Base-by-base conservation (phyloP, 2,329 filamentous ascomycete genomes). In the Clonostachys chloroleuca region DNA sequence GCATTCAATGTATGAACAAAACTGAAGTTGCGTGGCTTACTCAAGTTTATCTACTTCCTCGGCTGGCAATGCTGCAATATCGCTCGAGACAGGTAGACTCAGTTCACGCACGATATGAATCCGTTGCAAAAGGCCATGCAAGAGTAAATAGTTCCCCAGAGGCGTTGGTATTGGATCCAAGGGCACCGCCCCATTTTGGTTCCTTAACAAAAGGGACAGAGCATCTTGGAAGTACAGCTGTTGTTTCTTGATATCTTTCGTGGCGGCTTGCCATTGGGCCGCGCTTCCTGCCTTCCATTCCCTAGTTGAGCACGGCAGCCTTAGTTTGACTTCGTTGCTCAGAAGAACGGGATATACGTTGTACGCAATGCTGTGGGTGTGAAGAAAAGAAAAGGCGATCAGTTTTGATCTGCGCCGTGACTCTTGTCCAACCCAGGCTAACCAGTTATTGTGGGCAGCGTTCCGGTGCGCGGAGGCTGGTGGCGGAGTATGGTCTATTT, bases 331-430 rank as follows among this genome's bases (percentile, higher is more conserved):
- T 49, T 69, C 66, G 40, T 65, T 68, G 33, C 59, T 68, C 2
- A 63, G 58, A 6, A 69, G 52, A 0, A 61, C 59, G 1, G 66
- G 66, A 33, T 66, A 67, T 3, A 65, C 57, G 18, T 69, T 63
- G 49, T 69, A 69, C 3, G 66, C 66, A 8, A 69, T 60, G 44
- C 61, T 67, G 47, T 69, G 64, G 0, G 59, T 67, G 42, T 69
- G 64, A 5, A 67, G 54, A 44, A 69, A 69, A 0, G 63, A 64
- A 34, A 69, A 69, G 0, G 64, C 62, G 5, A 67, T 66, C 3
- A 69, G 56, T 41, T 68, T 68, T 0, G 66, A 54, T 6, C 66
- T 56, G 3, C 66, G 58, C 3, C 48, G 34, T 1, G 64, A 66
- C 44, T 69, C 66, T 24, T 60, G 54, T 4, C 48, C 54, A 1